Evolutionary conservation across 805 yeast species (phyloP).

Genomic region (Saturnispora hagleri): DNA sequence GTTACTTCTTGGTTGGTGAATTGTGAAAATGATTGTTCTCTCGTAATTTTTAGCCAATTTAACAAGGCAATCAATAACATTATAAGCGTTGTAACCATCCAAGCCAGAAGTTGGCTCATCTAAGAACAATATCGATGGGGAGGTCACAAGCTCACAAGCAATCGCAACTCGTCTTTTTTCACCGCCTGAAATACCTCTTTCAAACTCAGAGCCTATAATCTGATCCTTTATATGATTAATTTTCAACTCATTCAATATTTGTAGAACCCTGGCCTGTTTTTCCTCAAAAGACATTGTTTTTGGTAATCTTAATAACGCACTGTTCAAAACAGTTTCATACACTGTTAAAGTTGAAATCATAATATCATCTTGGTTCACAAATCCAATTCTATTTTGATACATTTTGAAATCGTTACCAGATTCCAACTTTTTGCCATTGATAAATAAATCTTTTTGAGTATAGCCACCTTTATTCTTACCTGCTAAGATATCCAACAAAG

Average conservation of each 20-base stretch:
- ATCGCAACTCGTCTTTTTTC: constrained; percentile 88
- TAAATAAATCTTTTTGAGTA: constrained; percentile 54
- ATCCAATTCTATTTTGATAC: constrained; percentile 68
- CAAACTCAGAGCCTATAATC: constrained; percentile 79
- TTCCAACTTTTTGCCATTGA: constrained; percentile 54
- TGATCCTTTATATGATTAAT: constrained; percentile 77
- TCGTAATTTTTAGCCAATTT: constrained; percentile 70
- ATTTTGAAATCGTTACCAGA: constrained; percentile 29
- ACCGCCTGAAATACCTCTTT: constrained; percentile 90
- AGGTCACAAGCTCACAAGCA: constrained; percentile 87
- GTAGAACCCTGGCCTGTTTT: constrained; percentile 71
- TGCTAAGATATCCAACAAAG: constrained; percentile 84
- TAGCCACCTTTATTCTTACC: constrained; percentile 75
- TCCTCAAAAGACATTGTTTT: constrained; percentile 61
- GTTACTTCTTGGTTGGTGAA: constrained; percentile 95
- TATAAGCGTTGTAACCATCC: constrained; percentile 87
- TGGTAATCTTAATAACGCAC: constrained; percentile 85
- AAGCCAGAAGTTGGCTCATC: constrained; percentile 96
- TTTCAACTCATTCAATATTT: constrained; percentile 77
- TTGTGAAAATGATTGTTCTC: constrained; percentile 85
- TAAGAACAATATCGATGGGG: constrained; percentile 71
- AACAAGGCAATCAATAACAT: constrained; percentile 79
- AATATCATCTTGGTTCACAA: constrained; percentile 93
- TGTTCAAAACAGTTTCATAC: constrained; percentile 86
- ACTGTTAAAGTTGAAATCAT: constrained; percentile 89